Conservation (phyloP, 2,329 filamentous ascomycete genomes). For the Penicillium sp. region DNA sequence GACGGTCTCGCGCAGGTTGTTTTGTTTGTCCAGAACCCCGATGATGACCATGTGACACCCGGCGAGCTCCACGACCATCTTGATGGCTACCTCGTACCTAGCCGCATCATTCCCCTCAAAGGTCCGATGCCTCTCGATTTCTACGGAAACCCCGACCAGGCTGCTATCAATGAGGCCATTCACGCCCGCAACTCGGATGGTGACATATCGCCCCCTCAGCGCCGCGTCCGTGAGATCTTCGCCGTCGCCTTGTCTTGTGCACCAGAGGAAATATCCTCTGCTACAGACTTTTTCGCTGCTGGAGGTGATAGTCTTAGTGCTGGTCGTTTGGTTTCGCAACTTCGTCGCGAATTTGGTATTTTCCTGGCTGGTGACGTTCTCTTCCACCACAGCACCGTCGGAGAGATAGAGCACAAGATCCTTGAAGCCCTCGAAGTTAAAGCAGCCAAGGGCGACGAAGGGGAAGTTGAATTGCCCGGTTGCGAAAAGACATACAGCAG, state of each 20-base stretch:
- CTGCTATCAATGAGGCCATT: conserved; percentile 37
- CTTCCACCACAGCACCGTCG: conserved; percentile 52
- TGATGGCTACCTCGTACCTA: conserved; percentile 42
- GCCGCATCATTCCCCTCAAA: conserved; percentile 36
- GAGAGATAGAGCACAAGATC: conserved; percentile 33
- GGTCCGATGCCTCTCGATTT: conserved; percentile 37
- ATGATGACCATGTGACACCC: conserved; percentile 8
- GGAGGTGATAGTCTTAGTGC: conserved; percentile 58
- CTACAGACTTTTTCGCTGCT: conserved; percentile 54
- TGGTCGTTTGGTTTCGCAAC: conserved; percentile 52
- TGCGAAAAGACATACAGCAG: conserved; percentile 46
- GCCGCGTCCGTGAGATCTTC: conserved; percentile 48
- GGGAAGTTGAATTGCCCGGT: conserved; percentile 34
- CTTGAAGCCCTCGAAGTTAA: conserved; percentile 13
- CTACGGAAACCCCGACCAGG: conserved; percentile 37
- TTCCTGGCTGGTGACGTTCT: conserved; percentile 54
- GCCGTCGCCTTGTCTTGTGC: conserved; percentile 47
- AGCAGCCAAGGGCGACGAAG: conserved; percentile 12
- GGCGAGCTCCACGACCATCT: conserved; percentile 21
- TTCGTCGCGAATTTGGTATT: conserved; percentile 53
- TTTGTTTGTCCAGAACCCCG: conserved; percentile 12
- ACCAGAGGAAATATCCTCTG: conserved; percentile 39
- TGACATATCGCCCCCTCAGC: conserved; percentile 33
- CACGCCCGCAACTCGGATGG: conserved; percentile 22
- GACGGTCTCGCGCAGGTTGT: conserved; percentile 22